Evolutionary conservation across 169 alveolate species (phyloP).

Genomic region (Plasmodium fragile): DNA sequence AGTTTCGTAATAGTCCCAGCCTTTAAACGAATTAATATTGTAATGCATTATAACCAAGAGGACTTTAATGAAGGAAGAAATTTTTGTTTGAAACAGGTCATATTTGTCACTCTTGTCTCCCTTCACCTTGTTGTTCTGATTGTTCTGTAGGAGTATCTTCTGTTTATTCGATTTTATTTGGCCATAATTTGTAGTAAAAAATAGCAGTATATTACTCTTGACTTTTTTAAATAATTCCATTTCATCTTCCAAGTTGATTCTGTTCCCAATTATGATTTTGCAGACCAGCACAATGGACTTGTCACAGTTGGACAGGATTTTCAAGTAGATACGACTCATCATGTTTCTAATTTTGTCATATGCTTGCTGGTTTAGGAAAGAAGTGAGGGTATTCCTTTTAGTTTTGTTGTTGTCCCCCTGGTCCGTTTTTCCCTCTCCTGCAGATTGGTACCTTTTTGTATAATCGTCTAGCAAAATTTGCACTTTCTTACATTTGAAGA

Average conservation of each 20-base stretch:
- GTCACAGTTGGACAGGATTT: slow-evolving; percentile 17
- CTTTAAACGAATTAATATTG: slow-evolving; percentile 19
- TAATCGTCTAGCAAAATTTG: slow-evolving; percentile 9
- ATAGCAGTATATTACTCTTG: slow-evolving; percentile 12
- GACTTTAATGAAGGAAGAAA: slow-evolving; percentile 20
- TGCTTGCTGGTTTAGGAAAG: neutral
- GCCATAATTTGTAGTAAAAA: slow-evolving; percentile 36
- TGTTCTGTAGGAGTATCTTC: neutral
- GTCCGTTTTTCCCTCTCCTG: neutral
- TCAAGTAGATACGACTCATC: slow-evolving; percentile 32
- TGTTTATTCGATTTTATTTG: slow-evolving; percentile 34
- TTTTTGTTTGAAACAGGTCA: slow-evolving; percentile 2
- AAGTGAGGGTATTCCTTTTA: neutral
- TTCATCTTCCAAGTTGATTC: slow-evolving; percentile 43
- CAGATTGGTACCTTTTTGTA: neutral
- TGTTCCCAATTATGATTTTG: slow-evolving; percentile 54
- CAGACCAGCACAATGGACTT: slow-evolving; percentile 31
- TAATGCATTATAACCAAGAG: slow-evolving; percentile 36
- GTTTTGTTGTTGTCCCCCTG: neutral
- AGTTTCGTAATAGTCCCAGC: slow-evolving; percentile 35
- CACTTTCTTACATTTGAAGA: slow-evolving; percentile 1
- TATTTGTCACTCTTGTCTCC: neutral
- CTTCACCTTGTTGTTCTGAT: neutral
- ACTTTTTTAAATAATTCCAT: slow-evolving; percentile 5
- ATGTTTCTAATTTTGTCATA: neutral